These are phyloP conservation scores for Chytridiales sp. DNA, from an alignment of 371 early-diverging fungal species.

Conservation along the genomic window DNA sequence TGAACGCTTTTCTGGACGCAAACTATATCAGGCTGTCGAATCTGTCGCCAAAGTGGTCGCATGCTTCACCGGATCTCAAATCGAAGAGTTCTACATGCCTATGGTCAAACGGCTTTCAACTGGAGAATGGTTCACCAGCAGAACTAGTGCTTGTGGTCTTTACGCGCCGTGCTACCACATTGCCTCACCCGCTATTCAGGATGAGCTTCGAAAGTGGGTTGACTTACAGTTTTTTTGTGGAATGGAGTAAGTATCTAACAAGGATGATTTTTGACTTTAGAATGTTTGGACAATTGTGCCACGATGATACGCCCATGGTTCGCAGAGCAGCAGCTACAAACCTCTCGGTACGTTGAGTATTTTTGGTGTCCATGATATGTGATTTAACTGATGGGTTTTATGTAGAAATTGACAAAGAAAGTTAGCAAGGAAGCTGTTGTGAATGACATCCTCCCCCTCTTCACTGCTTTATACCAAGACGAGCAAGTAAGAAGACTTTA, in stretches of 20 bases:
- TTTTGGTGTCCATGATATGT: neutral
- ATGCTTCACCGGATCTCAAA: constrained; percentile 68
- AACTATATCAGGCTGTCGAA: constrained; percentile 77
- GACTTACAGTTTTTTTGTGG: constrained; percentile 53
- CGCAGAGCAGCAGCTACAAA: constrained; percentile 92
- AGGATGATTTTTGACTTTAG: constrained; percentile 42
- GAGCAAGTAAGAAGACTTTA: constrained; percentile 61
- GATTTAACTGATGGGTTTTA: neutral
- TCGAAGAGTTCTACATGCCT: constrained; percentile 87
- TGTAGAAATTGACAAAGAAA: constrained; percentile 60
- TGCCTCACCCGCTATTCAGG: constrained; percentile 70
- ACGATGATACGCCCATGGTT: constrained; percentile 98
- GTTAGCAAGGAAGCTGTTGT: constrained; percentile 72
- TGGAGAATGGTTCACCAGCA: constrained; percentile 98
- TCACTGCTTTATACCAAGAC: constrained; percentile 76
- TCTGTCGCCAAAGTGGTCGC: constrained; percentile 81
- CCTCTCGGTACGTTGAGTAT: constrained; percentile 61
- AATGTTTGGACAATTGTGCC: constrained; percentile 67
- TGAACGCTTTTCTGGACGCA: neutral
- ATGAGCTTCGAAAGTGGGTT: constrained; percentile 77
- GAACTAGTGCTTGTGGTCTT: constrained; percentile 89
- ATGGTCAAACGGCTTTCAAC: constrained; percentile 83
- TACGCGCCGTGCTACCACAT: constrained; percentile 80
- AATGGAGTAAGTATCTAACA: constrained; percentile 79
- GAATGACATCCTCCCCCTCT: constrained; percentile 74